Base-by-base conservation (phyloP, 2,329 filamentous ascomycete species). In the Macrophomina pseudophaseolina region DNA sequence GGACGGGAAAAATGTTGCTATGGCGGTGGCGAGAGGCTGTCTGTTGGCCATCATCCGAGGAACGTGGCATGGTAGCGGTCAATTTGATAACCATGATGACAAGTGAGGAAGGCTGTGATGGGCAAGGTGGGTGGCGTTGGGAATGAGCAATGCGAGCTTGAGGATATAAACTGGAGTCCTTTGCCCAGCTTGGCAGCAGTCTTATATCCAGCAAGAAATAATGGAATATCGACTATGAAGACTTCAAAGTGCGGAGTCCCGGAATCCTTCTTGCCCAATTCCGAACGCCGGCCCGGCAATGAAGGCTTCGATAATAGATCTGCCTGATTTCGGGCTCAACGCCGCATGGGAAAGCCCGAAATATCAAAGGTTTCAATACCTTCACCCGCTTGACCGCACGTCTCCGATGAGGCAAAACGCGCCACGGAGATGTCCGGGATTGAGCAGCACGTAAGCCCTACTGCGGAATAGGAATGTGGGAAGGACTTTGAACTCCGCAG, bases 1-100 rank as follows among this genome's bases (percentile, higher is more conserved):
- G 69, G 14, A 73, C 73, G 23, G 78, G 78, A 2, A 52, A 46
- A 18, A n/a, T 30, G 44, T 18, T 7, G 46, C 49, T 51, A 7
- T 35, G 18, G 46, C 40, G 42, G 23, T 38, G 23, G 23, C 23
- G 23, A 23, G 23, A 23, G 23, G 23, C 23, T 23, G 23, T 23
- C 23, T 23, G 23, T 23, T 23, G 23, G 23, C 23, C 23, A 23
- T 23, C 23, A 23, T 23, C 23, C 23, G 23, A 23, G 4, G 38
- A n/a, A 18, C 16, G 1, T 18, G 12, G 8, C 52, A 18, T 16
- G 33, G n/a, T 54, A 30, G 56, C 1, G 28, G 56, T 46, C 28
- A 14, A 14, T 44, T 44, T 44, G 42, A 44, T 9, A n/a, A 44
- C 42, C 12, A 44, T 44, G 42, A 12, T 44, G 11, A 44, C 11